phyloP scores from a whole-genome alignment of 805 yeast species.

The Saccharomycopsis fodiens region DNA sequence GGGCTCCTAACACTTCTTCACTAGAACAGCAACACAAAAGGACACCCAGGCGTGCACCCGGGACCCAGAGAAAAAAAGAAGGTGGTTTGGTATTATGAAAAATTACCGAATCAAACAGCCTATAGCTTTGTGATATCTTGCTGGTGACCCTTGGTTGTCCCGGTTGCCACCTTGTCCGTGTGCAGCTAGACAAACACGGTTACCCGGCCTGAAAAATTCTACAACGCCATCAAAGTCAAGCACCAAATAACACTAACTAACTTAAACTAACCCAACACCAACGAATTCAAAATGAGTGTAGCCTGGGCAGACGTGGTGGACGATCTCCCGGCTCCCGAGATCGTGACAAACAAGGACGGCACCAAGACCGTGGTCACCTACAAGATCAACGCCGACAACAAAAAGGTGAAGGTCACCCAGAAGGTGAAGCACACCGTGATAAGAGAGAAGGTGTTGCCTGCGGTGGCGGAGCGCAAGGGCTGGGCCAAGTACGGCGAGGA shows the following conservation, averaged over 20 bases:
- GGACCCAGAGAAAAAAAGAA: no score
- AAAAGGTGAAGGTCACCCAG: constrained; percentile 83
- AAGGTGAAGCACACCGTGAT: constrained; percentile 69
- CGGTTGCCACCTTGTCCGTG: no score
- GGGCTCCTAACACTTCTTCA: no score
- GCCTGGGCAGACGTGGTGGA: constrained; percentile 73
- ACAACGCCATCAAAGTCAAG: no score
- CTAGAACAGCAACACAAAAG: no score
- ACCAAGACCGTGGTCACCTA: constrained; percentile 81
- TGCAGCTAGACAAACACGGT: no score
- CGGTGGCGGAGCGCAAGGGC: constrained; percentile 77
- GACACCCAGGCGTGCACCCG: no score
- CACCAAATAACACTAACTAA: background rate
- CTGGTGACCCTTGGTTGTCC: no score
- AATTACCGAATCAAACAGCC: no score
- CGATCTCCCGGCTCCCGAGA: constrained; percentile 65
- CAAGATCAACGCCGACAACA: constrained; percentile 67
- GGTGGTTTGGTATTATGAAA: no score
- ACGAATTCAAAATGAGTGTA: background rate
- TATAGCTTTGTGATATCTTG: no score
- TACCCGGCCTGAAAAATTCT: no score
- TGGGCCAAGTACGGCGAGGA: constrained; percentile 90
- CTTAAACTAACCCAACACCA: background rate
- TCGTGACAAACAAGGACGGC: constrained; percentile 76
- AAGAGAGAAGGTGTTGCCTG: constrained; percentile 74